These are phyloP conservation scores for Tulasnella sp. DNA, from an alignment of 768 basidiomycete genomes.

Conservation along the genomic window DNA sequence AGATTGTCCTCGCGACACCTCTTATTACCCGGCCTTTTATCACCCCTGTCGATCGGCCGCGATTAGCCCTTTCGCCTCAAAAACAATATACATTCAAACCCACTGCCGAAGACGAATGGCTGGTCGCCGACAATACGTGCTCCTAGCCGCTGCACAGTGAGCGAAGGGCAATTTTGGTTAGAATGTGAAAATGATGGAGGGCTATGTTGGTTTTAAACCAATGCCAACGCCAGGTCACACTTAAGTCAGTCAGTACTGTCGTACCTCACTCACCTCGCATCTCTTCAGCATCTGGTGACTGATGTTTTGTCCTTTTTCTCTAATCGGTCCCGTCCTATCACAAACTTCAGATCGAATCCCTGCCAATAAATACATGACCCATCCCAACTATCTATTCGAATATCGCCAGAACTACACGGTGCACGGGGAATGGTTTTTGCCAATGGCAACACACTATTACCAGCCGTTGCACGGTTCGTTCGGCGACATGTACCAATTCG, in stretches of 20 bases:
- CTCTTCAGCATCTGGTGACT: constrained; percentile 9
- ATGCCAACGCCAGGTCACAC: background rate
- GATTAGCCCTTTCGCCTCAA: background rate
- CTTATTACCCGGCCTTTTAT: background rate
- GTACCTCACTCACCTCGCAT: background rate
- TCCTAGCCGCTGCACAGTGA: background rate
- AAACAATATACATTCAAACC: background rate
- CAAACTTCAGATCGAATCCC: too few species aligned
- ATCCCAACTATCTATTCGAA: background rate
- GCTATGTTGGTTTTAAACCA: constrained; percentile 9
- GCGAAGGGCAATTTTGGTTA: background rate
- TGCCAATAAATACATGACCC: too few species aligned
- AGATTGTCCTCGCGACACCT: constrained; percentile 7
- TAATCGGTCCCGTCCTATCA: too few species aligned
- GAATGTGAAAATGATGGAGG: background rate
- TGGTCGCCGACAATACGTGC: background rate
- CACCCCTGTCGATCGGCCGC: background rate
- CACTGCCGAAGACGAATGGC: background rate
- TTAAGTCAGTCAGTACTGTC: constrained; percentile 9
- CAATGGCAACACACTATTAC: background rate
- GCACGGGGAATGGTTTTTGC: background rate
- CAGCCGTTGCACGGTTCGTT: constrained; percentile 1
- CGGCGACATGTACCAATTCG: constrained; percentile 8
- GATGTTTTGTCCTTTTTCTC: background rate
- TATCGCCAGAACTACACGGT: background rate